A percentile compares a stretch with the other conserved stretches of the same genome.
phyloP scores from a whole-genome alignment of 1,284 basidiomycete species.

The Neonothopanus nambi region DNA sequence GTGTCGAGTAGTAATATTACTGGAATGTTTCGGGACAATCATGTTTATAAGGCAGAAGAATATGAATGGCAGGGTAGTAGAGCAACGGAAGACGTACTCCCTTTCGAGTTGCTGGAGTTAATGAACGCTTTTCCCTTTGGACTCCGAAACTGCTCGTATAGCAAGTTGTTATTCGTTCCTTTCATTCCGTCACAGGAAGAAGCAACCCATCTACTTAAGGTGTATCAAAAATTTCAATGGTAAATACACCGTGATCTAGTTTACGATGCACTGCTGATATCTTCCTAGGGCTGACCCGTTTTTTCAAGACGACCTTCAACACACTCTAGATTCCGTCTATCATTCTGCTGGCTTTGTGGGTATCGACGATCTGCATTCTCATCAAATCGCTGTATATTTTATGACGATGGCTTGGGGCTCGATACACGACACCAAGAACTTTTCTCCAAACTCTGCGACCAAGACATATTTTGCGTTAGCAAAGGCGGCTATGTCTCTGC shows the following conservation, averaged over 20 bases:
- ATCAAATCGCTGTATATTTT: slow-evolving; percentile 51
- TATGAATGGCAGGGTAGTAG: slow-evolving; percentile 22
- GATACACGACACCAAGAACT: slow-evolving; percentile 35
- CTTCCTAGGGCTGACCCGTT: slow-evolving; percentile 43
- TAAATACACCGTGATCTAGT: too few species aligned
- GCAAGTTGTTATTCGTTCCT: slow-evolving; percentile 36
- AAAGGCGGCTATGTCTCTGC: slow-evolving; percentile 45
- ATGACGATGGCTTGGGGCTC: slow-evolving; percentile 36
- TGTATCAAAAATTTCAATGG: slow-evolving; percentile 39
- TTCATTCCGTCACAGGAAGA: slow-evolving; percentile 42
- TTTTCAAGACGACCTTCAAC: slow-evolving; percentile 37
- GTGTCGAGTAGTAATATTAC: slow-evolving; percentile 15
- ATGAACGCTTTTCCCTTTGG: slow-evolving; percentile 52
- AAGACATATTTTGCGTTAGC: slow-evolving; percentile 46
- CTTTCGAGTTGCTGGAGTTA: slow-evolving; percentile 43
- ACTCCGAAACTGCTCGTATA: slow-evolving; percentile 36
- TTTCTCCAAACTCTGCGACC: slow-evolving; percentile 36
- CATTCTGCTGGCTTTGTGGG: slow-evolving; percentile 27
- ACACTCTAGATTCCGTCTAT: slow-evolving; percentile 44
- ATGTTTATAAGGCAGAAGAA: slow-evolving; percentile 19
- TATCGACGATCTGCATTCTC: slow-evolving; percentile 41
- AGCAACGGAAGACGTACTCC: slow-evolving; percentile 34
- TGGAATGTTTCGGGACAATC: neutral
- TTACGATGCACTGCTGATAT: too few species aligned
- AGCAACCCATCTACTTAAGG: slow-evolving; percentile 37